Evolutionary conservation across 768 basidiomycete genomes (phyloP).

Genomic region (Pulveroboletus sp.): DNA sequence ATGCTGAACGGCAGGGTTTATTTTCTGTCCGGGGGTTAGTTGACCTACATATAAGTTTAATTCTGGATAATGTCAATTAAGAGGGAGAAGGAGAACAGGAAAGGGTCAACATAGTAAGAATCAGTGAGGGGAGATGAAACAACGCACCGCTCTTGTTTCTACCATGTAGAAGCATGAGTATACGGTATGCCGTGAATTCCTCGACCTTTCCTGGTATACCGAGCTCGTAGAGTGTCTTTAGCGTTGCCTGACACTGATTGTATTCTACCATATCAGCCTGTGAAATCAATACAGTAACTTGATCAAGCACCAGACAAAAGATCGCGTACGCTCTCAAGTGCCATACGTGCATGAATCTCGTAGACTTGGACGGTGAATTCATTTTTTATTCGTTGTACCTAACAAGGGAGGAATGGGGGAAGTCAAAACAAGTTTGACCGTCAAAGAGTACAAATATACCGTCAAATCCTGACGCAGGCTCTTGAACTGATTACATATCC

Average conservation of each 20-base stretch:
- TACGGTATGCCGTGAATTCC: conserved; percentile 96
- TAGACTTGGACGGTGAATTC: conserved; percentile 97
- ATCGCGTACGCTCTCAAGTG: conserved; percentile 75
- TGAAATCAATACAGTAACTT: conserved; percentile 17
- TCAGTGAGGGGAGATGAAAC: too few species aligned
- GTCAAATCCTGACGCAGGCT: conserved; percentile 95
- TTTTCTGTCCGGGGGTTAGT: conserved; percentile 90
- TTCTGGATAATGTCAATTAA: conserved; percentile 45
- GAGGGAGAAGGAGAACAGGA: neutral
- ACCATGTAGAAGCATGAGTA: conserved; percentile 92
- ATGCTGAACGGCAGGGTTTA: conserved; percentile 73
- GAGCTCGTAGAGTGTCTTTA: conserved; percentile 87
- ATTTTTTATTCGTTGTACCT: conserved; percentile 99
- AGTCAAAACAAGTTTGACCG: neutral
- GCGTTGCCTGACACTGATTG: conserved; percentile 92
- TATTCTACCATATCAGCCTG: conserved; percentile 98
- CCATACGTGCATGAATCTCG: conserved; percentile 97
- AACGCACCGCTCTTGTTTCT: conserved; percentile 87
- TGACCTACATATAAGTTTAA: conserved; percentile 96
- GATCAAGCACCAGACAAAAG: neutral
- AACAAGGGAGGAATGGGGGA: conserved; percentile 4
- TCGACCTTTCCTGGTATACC: conserved; percentile 90
- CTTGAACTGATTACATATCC: conserved; percentile 98
- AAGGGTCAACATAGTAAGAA: conserved; percentile 2
- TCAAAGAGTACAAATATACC: conserved; percentile 48